These are phyloP conservation scores for Phytophthora fragariaefolia DNA, from an alignment of 352 stramenopile species.

Conservation along the genomic window DNA sequence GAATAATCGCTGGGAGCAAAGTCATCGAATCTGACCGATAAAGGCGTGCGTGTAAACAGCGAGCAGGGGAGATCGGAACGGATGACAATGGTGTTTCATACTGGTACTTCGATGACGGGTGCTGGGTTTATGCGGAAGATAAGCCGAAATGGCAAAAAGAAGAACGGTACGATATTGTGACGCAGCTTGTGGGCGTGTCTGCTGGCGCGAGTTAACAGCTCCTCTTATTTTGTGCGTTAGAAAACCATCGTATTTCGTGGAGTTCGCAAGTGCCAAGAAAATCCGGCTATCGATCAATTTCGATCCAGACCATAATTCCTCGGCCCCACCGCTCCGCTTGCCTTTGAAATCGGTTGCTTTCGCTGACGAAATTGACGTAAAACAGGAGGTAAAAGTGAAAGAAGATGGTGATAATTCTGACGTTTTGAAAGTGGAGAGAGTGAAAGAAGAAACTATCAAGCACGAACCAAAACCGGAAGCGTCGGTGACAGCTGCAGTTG, in stretches of 20 bases:
- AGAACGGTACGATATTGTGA: slow-evolving; percentile 31
- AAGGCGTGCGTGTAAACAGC: slow-evolving; percentile 28
- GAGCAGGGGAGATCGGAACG: slow-evolving; percentile 67
- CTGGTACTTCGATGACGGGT: slow-evolving; percentile 88
- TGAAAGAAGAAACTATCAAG: slow-evolving; percentile 12
- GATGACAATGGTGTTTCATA: slow-evolving; percentile 81
- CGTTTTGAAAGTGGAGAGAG: slow-evolving; percentile 18
- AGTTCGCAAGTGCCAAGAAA: slow-evolving; percentile 78
- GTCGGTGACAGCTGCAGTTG: not conserved
- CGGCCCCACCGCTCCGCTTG: slow-evolving; percentile 23
- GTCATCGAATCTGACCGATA: slow-evolving; percentile 9
- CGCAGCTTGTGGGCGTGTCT: not conserved
- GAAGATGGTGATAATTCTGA: slow-evolving; percentile 7
- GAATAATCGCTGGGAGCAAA: not conserved
- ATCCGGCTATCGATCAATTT: slow-evolving; percentile 88
- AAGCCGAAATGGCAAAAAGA: slow-evolving; percentile 66
- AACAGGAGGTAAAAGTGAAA: slow-evolving; percentile 23
- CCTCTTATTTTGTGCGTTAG: slow-evolving; percentile 13
- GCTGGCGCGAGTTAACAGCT: slow-evolving; percentile 1
- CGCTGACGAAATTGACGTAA: slow-evolving; percentile 17
- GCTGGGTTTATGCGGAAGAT: slow-evolving; percentile 88
- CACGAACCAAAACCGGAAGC: slow-evolving; percentile 17
- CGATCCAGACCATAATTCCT: slow-evolving; percentile 38
- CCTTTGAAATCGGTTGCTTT: slow-evolving; percentile 18
- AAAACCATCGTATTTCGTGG: slow-evolving; percentile 59